Percentiles rank a stretch among this genome's conserved stretches.
phyloP scores from a whole-genome alignment of 805 yeast species.

The Spathaspora sp. region DNA sequence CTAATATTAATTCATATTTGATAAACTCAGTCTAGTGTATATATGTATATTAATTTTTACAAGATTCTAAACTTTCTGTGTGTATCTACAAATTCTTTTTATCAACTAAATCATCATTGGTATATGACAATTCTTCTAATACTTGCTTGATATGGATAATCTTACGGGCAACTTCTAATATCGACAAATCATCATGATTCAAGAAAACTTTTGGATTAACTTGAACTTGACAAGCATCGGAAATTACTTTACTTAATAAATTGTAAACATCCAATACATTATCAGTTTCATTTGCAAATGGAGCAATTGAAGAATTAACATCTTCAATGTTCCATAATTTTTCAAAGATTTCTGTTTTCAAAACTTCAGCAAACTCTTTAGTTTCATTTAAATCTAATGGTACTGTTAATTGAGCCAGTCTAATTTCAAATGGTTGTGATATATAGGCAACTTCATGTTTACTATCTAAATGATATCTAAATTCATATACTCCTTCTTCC shows the following conservation, averaged over 20 bases:
- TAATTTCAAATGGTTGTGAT: conserved; percentile 64
- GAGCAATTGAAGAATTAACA: conserved; percentile 24
- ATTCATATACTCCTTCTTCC: conserved; percentile 71
- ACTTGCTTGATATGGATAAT: conserved; percentile 32
- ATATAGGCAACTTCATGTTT: conserved; percentile 67
- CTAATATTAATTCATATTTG: conserved; percentile 45
- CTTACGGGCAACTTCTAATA: conserved; percentile 26
- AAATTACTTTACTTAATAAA: conserved; percentile 23
- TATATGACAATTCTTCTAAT: conserved; percentile 26
- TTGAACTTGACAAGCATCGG: conserved; percentile 31
- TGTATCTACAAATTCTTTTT: conserved; percentile 6
- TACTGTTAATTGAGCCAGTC: conserved; percentile 34
- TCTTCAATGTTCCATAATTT: conserved; percentile 23
- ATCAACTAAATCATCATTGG: conserved; percentile 1
- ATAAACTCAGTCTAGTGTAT: conserved; percentile 9
- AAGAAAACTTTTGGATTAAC: conserved; percentile 37
- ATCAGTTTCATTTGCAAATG: conserved; percentile 19
- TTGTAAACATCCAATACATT: conserved; percentile 28
- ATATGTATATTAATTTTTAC: not conserved
- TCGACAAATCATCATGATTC: conserved; percentile 19
- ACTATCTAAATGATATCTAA: conserved; percentile 64
- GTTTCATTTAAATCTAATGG: conserved; percentile 28
- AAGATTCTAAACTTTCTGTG: too few species aligned
- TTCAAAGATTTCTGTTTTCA: conserved; percentile 30
- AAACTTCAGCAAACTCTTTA: conserved; percentile 22